Evolutionary conservation across 2,329 filamentous ascomycete species (phyloP), one percentile per base, ranked within the genome.

Genomic region (Ilyonectria robusta): DNA sequence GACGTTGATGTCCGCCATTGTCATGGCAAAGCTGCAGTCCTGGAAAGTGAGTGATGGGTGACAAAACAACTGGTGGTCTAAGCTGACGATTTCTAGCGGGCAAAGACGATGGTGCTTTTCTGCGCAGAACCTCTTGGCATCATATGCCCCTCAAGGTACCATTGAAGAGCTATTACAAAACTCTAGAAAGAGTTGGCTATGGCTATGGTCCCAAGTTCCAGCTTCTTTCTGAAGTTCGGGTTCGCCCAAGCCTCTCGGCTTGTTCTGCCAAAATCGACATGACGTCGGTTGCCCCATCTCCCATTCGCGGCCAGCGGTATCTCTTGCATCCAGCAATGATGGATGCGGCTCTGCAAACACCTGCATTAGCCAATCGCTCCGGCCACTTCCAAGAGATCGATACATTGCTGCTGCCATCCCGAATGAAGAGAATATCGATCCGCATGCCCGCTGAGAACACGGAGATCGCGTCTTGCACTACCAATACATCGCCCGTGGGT

Each of bases 1-100:
- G 71, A 73, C 17, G 71, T 73, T 19, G 71, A 74, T 46, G 74
- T 74, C 9, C 71, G 71, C 2, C 71, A 73, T 53, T 73, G 71
- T 1, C 68, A 72, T 13, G 71, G 71, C 0, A 72, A 65, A 48
- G 68, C 62, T 11, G 56, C 68, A 33, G 70, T 69, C 10, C 17
- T 74, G 1, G 65, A 67, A 47, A 40, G 71, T 73, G 17, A 73
- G 71, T 69, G 10, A 0, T 10, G 0, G 0, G 48, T n/a, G 7
- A 11, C 1, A 54, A 46, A 59, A 23, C 3, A 4, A 47, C 11
- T 17, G 2, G 4, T 13, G 11, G 2, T 42, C 6, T 19, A 42
- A 47, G 50, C 70, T 72, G n/a, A 72, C 57, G 2, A 17, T 51
- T 11, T 4, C 13, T 23, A 56, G 58, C 31, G n/a, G 58, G 37